phyloP scores from a whole-genome alignment of 1,284 basidiomycete genomes.

The Cryptococcus maquisensis region DNA sequence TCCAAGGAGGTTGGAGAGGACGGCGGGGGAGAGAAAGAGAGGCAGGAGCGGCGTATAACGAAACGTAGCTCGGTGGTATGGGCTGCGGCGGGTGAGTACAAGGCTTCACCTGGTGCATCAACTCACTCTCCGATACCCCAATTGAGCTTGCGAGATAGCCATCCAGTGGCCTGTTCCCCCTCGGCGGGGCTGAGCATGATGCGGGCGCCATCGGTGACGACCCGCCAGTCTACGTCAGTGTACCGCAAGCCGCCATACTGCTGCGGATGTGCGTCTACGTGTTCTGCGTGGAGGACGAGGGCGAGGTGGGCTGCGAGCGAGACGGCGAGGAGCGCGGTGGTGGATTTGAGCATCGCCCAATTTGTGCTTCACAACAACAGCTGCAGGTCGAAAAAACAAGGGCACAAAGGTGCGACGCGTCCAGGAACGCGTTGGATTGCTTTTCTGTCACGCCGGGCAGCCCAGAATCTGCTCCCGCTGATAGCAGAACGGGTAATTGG shows the following conservation, averaged over 20 bases:
- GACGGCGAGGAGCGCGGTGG: constrained; percentile 7
- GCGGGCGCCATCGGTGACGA: constrained; percentile 77
- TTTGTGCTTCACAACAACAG: too few relatives aligned
- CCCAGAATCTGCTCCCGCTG: too few relatives aligned
- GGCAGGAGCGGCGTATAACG: constrained; percentile 94
- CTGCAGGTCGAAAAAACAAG: background rate
- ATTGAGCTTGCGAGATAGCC: constrained; percentile 52
- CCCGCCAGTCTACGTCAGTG: constrained; percentile 94
- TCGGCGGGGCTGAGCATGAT: constrained; percentile 32
- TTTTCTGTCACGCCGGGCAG: too few relatives aligned
- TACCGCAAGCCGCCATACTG: constrained; percentile 63
- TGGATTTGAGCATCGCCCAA: background rate
- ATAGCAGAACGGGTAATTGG: too few relatives aligned
- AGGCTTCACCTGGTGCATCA: background rate
- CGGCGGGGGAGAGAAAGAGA: constrained; percentile 73
- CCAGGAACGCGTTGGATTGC: too few relatives aligned
- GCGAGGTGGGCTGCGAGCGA: constrained; percentile 31
- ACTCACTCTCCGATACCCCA: constrained; percentile 53
- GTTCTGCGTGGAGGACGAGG: constrained; percentile 36
- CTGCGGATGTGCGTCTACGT: constrained; percentile 42
- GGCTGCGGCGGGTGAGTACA: constrained; percentile 54
- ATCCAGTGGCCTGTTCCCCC: constrained; percentile 58
- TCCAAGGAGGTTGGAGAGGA: constrained; percentile 76
- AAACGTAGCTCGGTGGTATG: constrained; percentile 90
- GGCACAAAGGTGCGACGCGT: too few relatives aligned